Base-by-base conservation (phyloP, 2,329 filamentous ascomycete genomes). In the Aspergillus persii region DNA sequence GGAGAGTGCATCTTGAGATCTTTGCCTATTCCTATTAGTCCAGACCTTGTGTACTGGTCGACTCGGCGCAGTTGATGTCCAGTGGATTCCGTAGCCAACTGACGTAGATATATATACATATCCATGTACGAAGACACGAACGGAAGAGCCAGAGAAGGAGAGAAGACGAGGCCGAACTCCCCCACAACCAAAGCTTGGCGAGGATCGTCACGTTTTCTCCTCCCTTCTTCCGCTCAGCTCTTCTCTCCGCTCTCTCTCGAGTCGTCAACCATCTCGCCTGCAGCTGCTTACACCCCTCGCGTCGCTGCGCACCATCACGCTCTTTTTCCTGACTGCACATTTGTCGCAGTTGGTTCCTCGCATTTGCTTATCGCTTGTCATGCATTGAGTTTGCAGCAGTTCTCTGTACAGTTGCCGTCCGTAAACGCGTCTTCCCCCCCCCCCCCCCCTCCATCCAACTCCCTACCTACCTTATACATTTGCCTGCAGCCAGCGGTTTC, bases 341-440 rank as follows among this genome's bases (percentile, higher is more conserved):
- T 54, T 26, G 33, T 50, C 52, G 41, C 57, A 18, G 48, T 51
- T 18, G 31, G 44, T 48, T 31, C 36, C 56, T 12, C 50, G 48
- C 57, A 50, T 54, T 51, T 55, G 50, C 49, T 44, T 54, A 31
- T 18, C 9, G 31, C 55, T 54, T 61, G 63, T 61, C 65, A 64
- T 66, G 62, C 54, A 59, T 63, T 60, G 50, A 66, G 59, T 58
- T 41, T 66, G 64, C 61, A 65, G 56, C 57, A 50, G 44, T 54
- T 56, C 60, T 36, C 52, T 52, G 23, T 50, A 54, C 36, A 46
- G 58, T 18, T 57, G 49, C 51, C 48, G 33, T 12, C 59, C 59
- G 48, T 46, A 54, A 56, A 65, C 64, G 64, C 63, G 63, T 64
- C 48, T 57, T 53, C 39, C 50, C 39, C 27, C 27, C 26, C 29